These are phyloP conservation scores for Phytophthora macrochlamydospora DNA, from an alignment of 352 stramenopile species.

Conservation along the genomic window DNA sequence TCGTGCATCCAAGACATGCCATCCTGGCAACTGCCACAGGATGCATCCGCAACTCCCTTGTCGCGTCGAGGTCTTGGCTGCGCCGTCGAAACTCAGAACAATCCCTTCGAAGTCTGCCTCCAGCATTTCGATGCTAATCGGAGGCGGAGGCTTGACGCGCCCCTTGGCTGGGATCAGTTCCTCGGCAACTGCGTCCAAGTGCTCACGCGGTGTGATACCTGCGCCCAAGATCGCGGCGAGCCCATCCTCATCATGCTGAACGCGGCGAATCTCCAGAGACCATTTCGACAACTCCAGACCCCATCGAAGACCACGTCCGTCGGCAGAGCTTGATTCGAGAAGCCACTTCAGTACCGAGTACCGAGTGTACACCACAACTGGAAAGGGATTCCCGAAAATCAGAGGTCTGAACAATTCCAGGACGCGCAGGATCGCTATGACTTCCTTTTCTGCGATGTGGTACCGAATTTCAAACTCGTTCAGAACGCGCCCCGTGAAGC, in stretches of 20 bases:
- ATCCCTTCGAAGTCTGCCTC: neutral
- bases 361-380: neutral
- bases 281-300: slow-evolving; percentile 3
- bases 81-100: neutral
- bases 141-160: neutral
- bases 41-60: neutral
- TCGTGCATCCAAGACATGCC: neutral
- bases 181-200: neutral
- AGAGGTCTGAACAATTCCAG: neutral
- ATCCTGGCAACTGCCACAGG: neutral
- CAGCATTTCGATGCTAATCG: neutral
- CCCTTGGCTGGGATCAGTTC: neutral
- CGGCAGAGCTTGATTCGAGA: slow-evolving; percentile 1
- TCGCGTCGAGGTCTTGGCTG: neutral
- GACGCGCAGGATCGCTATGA: neutral
- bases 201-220: neutral
- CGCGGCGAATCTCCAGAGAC: slow-evolving; percentile 2
- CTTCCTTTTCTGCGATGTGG: neutral
- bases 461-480: neutral
- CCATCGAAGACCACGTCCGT: neutral
- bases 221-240: neutral
- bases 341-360: slow-evolving; percentile 14
- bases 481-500: neutral
- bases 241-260: slow-evolving; percentile 2
- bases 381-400: neutral